Evolutionary conservation across 441 rosid genomes (phyloP).

Genomic region (Corymbia calophylla): DNA sequence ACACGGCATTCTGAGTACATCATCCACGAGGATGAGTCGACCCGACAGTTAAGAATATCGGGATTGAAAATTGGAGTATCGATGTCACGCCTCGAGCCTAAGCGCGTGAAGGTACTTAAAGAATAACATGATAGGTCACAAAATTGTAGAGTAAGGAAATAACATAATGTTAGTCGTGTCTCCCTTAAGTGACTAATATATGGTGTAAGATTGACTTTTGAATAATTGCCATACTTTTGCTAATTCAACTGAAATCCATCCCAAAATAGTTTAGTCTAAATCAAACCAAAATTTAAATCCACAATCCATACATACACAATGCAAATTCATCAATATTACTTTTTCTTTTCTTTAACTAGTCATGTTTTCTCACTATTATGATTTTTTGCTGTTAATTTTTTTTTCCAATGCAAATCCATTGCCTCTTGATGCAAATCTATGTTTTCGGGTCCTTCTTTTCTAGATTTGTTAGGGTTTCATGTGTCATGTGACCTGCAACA

Average conservation of each 20-base stretch:
- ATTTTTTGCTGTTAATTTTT: neutral
- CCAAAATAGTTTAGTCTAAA: neutral
- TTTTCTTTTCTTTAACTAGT: neutral
- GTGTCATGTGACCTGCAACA: neutral
- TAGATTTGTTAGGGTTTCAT: neutral
- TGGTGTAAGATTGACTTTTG: neutral
- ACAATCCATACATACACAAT: neutral
- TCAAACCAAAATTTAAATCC: neutral
- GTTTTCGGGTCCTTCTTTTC: neutral
- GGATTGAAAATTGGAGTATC: neutral
- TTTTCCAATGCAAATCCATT: neutral
- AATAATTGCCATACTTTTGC: neutral
- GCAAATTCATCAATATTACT: neutral
- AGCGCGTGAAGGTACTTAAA: neutral
- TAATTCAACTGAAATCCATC: neutral
- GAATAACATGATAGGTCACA: neutral
- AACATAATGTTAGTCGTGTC: neutral
- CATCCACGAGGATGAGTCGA: neutral
- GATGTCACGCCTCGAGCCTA: neutral
- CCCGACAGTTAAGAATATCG: neutral
- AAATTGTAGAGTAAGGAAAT: neutral
- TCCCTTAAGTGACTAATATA: neutral
- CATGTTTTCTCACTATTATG: neutral
- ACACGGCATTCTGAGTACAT: neutral
- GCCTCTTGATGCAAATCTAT: no score